These are phyloP conservation scores for Emergomyces pasteurianus DNA, from an alignment of 2,329 filamentous ascomycete species.

Conservation along the genomic window DNA sequence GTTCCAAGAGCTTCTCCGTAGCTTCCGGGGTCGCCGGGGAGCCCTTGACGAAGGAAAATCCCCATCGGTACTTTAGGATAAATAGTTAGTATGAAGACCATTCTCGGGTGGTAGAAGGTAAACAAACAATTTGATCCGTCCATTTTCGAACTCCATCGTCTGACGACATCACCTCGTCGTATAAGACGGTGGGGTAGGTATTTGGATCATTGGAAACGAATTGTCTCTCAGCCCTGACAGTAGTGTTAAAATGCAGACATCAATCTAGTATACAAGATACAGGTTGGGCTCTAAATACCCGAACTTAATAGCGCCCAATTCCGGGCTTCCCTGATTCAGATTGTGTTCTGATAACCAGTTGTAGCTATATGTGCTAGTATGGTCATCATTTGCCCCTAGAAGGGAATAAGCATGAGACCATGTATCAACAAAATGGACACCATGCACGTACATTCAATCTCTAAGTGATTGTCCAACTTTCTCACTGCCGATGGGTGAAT, in stretches of 20 bases:
- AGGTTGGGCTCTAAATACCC: neutral
- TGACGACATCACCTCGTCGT: conserved; percentile 48
- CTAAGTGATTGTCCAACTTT: conserved; percentile 27
- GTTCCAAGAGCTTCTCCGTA: conserved; percentile 63
- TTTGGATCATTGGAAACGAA: conserved; percentile 19
- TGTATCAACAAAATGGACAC: conserved; percentile 1
- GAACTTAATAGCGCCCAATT: neutral
- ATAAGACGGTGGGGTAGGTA: conserved; percentile 48
- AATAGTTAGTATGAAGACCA: conserved; percentile 2
- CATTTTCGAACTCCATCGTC: conserved; percentile 47
- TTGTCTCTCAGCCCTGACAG: conserved; percentile 7
- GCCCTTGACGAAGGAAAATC: conserved; percentile 65
- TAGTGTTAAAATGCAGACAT: neutral
- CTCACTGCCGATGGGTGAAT: conserved; percentile 27
- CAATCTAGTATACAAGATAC: neutral
- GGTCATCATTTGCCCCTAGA: conserved; percentile 54
- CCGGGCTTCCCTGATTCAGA: neutral
- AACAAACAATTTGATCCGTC: conserved; percentile 47
- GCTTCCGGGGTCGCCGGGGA: conserved; percentile 58
- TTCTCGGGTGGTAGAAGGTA: conserved; percentile 4
- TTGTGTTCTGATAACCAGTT: conserved; percentile 45
- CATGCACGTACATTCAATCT: conserved; percentile 39
- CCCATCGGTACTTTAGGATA: conserved; percentile 46
- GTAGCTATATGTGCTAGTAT: conserved; percentile 56
- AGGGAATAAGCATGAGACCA: conserved; percentile 8